Base-by-base conservation (phyloP, 176 grass and related monocot genomes). In the Canna indica region DNA sequence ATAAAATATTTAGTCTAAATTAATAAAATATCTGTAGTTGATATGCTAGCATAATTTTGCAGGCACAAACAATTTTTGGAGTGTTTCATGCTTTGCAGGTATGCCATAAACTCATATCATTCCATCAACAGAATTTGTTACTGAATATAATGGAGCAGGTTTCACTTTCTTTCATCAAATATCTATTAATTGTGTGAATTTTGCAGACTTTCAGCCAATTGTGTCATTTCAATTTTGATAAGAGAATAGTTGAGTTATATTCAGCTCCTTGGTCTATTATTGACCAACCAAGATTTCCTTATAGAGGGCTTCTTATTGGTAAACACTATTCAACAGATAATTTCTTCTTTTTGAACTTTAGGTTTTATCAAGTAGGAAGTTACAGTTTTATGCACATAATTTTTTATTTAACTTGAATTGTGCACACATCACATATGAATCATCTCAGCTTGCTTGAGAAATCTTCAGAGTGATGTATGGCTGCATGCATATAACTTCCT, bases 31-130 rank as follows among this genome's bases (percentile, higher is more conserved):
- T 12, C 35, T 5, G 44, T 60, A 44, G 60, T 42, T 6, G 11
- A 30, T 60, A 20, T 30, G 33, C 25, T 20, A 13, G 15, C 9
- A 34, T 52, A 72, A 60, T 81, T 75, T 83, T 97, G 64, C 72
- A 97, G 93, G 86, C 93, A 83, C 80, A 83, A 87, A 97, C 93
- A 70, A 81, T 97, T 76, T 97, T 81, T 60, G 93, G 93, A 67
- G 88, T 88, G 79, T 77, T 97, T 73, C 86, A 97, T 75, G 88
- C 84, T 44, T 87, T 97, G 34, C 75, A 97, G 84, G 93, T 97
- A 92, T n/a, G n/a, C 90, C 42, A 70, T 83, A 32, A 52, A 44
- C 4, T 76, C 22, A 17, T 75, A 56, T 18, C 33, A 73, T 76
- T 18, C 35, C 56, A 26, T 28, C 25, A 16, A 77, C 30, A 24